Base-by-base conservation (phyloP, 768 basidiomycete genomes). In the Russula compacta region DNA sequence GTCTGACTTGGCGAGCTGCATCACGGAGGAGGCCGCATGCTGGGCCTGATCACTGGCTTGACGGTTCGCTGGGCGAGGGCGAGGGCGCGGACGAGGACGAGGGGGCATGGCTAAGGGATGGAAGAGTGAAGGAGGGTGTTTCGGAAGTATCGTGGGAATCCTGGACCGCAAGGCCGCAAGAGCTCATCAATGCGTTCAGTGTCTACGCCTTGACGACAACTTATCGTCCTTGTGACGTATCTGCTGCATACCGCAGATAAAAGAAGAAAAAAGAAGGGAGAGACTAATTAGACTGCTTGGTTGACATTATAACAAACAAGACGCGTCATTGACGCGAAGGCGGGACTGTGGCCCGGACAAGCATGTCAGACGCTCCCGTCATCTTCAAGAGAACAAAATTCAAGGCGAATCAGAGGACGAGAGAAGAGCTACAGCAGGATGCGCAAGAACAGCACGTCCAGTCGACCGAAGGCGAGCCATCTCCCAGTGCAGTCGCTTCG, bases 401-500 rank as follows among this genome's bases (percentile, higher is more conserved):
- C 38, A 77, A 75, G 64, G 70, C 71, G n/a, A 69, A 70, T n/a
- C 72, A 73, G 56, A 71, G 80, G 29, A 66, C 72, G 44, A 70
- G 77, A 53, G 67, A 79, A 24, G 56, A 38, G 29, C 11, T 19
- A 79, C 79, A 14, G 14, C 57, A 12, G 53, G 64, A 59, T 58
- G 63, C 40, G 21, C 50, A 50, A 32, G 53, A 56, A 55, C 60
- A 63, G 21, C 53, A 53, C 17, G 68, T 64, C 36, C 59, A 63
- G 19, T 55, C 62, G 21, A 65, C 69, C 51, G 77, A 74, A 39
- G 71, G 69, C 4, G 73, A 83, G 39, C 58, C 62, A 2, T 81
- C 86, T 1, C 85, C 86, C 6, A 83, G 78, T 57, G 79, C 78
- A 0, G 70, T 88, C 42, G 84, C 81, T 1, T 72, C 82, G 2